Conservation (phyloP, 2,329 filamentous ascomycete genomes). For the Scytalidium sp. region DNA sequence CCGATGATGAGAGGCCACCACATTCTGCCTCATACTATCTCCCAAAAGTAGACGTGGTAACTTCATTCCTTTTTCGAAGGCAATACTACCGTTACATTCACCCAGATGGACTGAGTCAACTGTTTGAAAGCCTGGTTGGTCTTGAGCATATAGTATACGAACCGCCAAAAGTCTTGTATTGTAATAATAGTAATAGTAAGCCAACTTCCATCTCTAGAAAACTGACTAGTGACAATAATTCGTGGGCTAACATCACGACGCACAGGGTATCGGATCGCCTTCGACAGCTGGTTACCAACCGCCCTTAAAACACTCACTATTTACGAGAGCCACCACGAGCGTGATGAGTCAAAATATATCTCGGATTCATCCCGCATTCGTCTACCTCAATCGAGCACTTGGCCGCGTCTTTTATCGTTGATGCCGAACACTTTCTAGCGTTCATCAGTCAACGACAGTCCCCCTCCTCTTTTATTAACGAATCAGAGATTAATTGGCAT, state of each 20-base stretch:
- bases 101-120: constrained; percentile 3
- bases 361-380: neutral
- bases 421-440: constrained; percentile 3
- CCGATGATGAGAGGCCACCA: constrained; percentile 7
- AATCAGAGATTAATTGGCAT: neutral
- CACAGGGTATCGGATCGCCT: neutral
- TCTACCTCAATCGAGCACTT: constrained; percentile 2
- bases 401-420: constrained; percentile 6
- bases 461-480: neutral
- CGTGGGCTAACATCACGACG: neutral
- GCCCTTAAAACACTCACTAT: neutral
- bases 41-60: constrained; percentile 14
- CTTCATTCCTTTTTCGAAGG: constrained; percentile 13
- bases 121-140: neutral
- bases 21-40: constrained; percentile 3
- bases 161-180: neutral
- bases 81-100: constrained; percentile 15
- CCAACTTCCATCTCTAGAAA: neutral
- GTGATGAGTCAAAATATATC: neutral
- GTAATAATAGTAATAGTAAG: neutral
- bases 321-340: neutral
- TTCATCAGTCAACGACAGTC: constrained; percentile 1
- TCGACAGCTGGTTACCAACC: neutral
- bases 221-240: neutral
- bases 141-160: neutral